These are phyloP conservation scores for Kwoniella newhampshirensis DNA, from an alignment of 768 basidiomycete genomes.

Conservation along the genomic window DNA sequence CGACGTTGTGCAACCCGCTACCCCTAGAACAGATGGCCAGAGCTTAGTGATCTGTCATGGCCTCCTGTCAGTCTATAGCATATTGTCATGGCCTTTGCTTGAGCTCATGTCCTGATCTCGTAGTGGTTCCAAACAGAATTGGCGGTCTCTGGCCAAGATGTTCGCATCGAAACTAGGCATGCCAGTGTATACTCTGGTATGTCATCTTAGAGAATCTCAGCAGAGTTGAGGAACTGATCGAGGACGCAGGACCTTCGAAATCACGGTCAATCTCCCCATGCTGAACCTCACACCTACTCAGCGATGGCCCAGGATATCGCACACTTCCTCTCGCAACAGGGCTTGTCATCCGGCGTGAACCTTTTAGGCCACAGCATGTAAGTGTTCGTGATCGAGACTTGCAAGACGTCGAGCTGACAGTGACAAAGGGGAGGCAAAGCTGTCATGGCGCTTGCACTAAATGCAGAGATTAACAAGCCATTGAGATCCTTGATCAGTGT, in stretches of 20 bases:
- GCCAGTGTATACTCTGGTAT: constrained; percentile 72
- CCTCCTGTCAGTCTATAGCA: constrained; percentile 40
- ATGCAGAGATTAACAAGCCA: constrained; percentile 44
- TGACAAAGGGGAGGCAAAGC: constrained; percentile 71
- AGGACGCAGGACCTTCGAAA: constrained; percentile 74
- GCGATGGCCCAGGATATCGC: constrained; percentile 78
- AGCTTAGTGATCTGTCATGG: constrained; percentile 51
- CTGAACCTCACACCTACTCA: constrained; percentile 68
- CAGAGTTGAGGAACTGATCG: not conserved
- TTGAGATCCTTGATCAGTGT: constrained; percentile 60
- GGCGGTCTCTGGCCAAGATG: constrained; percentile 74
- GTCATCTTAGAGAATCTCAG: constrained; percentile 23
- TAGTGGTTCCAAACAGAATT: constrained; percentile 87
- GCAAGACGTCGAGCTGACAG: not conserved
- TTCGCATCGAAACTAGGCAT: constrained; percentile 66
- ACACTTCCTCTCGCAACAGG: constrained; percentile 63
- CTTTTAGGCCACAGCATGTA: constrained; percentile 90
- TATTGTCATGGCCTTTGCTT: not conserved
- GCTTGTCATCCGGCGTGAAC: constrained; percentile 60
- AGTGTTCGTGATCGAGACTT: constrained; percentile 40
- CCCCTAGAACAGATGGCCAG: constrained; percentile 27
- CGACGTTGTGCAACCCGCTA: constrained; percentile 33
- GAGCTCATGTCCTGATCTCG: not conserved
- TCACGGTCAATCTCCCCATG: constrained; percentile 79
- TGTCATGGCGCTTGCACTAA: constrained; percentile 52